phyloP scores from a whole-genome alignment of 2,329 filamentous ascomycete genomes.

The Aspergillus vadensis region DNA sequence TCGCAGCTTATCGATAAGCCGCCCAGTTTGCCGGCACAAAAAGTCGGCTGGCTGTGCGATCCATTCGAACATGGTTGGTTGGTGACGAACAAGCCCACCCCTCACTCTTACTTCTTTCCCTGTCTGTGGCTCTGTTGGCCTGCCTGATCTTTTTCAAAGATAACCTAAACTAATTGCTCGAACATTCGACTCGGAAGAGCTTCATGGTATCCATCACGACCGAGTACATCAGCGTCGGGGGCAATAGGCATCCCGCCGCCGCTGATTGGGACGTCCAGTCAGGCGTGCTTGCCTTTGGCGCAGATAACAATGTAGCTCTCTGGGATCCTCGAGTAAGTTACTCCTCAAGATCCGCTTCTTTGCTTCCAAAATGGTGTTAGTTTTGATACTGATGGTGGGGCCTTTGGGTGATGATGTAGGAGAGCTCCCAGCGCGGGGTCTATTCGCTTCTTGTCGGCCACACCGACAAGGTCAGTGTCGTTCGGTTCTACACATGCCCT shows the following conservation, averaged over 20 bases:
- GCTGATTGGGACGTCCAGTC: constrained; percentile 78
- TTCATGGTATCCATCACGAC: constrained; percentile 43
- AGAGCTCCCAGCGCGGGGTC: constrained; percentile 59
- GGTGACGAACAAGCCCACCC: not conserved
- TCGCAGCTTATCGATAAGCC: constrained; percentile 44
- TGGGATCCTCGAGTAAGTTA: constrained; percentile 75
- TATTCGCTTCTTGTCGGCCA: constrained; percentile 72
- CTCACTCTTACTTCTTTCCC: not conserved
- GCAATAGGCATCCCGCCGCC: constrained; percentile 84
- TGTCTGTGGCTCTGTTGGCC: not conserved
- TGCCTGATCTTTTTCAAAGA: not conserved
- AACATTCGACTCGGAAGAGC: constrained; percentile 6
- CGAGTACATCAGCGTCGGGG: constrained; percentile 72
- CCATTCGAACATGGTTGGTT: not conserved
- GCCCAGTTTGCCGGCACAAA: constrained; percentile 27
- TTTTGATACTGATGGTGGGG: not conserved
- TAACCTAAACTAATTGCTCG: not conserved
- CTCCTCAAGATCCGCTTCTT: not conserved
- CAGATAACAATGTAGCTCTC: constrained; percentile 82
- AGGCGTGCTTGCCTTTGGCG: constrained; percentile 81
- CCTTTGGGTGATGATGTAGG: constrained; percentile 33
- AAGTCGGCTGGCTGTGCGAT: constrained; percentile 20
- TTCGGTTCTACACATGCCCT: constrained; percentile 70
- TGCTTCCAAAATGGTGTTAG: not conserved
- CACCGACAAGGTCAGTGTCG: constrained; percentile 75